phyloP scores from a whole-genome alignment of 345 rosid species.

The Lepidium aucheri region DNA sequence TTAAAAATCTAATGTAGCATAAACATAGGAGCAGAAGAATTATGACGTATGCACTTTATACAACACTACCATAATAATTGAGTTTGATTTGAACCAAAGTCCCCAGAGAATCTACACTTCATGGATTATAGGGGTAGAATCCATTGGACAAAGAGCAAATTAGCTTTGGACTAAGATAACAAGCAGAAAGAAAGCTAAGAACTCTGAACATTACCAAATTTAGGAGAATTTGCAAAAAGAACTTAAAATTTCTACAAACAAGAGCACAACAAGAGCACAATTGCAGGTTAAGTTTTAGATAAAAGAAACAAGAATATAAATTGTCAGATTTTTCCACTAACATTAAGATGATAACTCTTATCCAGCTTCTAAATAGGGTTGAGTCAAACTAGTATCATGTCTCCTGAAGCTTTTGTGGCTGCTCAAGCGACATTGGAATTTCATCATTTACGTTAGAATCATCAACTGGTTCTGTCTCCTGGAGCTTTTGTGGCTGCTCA shows the following conservation, averaged over 20 bases:
- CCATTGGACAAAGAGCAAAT: neutral
- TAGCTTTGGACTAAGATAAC: neutral
- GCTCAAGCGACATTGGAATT: neutral
- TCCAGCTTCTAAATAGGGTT: neutral
- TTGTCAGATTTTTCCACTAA: neutral
- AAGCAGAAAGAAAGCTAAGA: neutral
- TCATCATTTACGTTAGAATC: no score
- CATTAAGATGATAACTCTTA: neutral
- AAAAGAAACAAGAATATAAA: neutral
- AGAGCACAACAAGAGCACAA: no score
- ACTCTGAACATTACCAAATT: neutral
- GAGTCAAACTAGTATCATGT: conserved; percentile 1
- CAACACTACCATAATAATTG: no score
- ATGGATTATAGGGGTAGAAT: neutral
- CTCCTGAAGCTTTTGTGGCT: neutral
- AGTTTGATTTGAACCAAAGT: neutral
- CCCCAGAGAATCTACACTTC: neutral
- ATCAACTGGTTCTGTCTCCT: no score
- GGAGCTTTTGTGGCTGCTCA: no score
- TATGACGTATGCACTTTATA: neutral
- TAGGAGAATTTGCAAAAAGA: neutral
- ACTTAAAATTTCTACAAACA: neutral
- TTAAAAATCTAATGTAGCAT: no score
- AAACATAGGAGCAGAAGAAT: neutral
- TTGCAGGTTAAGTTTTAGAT: neutral